Percentiles rank a stretch among this genome's conserved stretches.
Conservation (phyloP, 2,329 filamentous ascomycete species). For the Diplodia mutila region DNA sequence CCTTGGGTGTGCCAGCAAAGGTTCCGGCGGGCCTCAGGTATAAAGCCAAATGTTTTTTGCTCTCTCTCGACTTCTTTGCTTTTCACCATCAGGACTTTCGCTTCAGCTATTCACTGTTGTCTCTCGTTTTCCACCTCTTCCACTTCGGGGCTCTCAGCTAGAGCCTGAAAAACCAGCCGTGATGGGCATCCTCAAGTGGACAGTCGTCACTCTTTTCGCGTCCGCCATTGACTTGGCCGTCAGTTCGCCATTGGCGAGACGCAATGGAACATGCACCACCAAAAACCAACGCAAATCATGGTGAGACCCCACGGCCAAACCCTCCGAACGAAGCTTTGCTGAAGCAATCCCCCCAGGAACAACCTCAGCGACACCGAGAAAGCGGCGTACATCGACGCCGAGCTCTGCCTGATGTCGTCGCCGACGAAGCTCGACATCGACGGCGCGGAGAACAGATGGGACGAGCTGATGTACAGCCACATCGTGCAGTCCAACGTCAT, state of each 20-base stretch:
- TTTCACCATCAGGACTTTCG: background rate
- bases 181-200: background rate
- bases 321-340: too few relatives aligned
- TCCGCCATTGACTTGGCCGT: background rate
- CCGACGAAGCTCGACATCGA: constrained; percentile 13
- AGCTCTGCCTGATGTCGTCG: constrained; percentile 24
- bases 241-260: background rate
- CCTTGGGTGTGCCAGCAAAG: background rate
- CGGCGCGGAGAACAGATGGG: constrained; percentile 19
- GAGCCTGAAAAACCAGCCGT: background rate
- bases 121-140: background rate
- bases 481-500: constrained; percentile 11
- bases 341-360: background rate
- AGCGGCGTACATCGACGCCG: constrained; percentile 24
- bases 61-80: background rate
- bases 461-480: constrained; percentile 23
- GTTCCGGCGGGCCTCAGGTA: background rate
- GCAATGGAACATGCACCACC: background rate
- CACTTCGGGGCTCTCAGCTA: background rate
- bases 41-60: background rate
- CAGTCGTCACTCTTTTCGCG: background rate
- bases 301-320: background rate
- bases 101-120: background rate
- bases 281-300: constrained; percentile 17
- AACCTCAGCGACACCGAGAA: constrained; percentile 19